phyloP scores from a whole-genome alignment of 306 rosid genomes.

The Leucaena leucocephala region DNA sequence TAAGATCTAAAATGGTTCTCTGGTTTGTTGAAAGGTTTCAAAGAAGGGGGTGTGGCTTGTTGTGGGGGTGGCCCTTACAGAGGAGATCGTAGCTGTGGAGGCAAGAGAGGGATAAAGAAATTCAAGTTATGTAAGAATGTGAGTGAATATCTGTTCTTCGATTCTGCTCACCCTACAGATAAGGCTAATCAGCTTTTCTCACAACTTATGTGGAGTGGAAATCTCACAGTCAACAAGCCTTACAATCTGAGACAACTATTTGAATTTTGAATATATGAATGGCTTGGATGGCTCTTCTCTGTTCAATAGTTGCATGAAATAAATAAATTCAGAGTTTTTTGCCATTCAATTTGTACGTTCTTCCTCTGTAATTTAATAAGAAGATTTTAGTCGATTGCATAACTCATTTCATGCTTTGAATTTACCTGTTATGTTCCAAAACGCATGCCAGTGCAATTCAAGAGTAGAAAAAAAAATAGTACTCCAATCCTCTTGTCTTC shows the following conservation, averaged over 20 bases:
- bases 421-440: neutral
- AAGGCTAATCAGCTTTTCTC: constrained; percentile 41
- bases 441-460: neutral
- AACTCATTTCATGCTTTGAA: neutral
- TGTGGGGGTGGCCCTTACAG: constrained; percentile 57
- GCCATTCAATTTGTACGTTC: neutral
- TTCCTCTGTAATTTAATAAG: neutral
- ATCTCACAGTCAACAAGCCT: constrained; percentile 34
- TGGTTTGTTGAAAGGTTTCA: constrained; percentile 40
- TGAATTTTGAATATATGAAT: constrained; percentile 16
- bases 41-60: constrained; percentile 49
- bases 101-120: constrained; percentile 41
- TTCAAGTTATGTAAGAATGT: constrained; percentile 43
- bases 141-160: constrained; percentile 49
- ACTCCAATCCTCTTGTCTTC: no score
- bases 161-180: constrained; percentile 49
- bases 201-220: constrained; percentile 45
- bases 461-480: neutral
- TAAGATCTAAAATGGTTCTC: neutral
- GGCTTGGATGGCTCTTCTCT: neutral
- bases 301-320: neutral
- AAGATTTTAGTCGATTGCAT: neutral
- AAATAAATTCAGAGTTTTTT: neutral
- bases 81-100: constrained; percentile 55
- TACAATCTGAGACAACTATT: constrained; percentile 44